Percentiles rank a stretch among this genome's conserved stretches.
Conservation (phyloP, 352 stramenopile genomes). For the Pythium periplocum region DNA sequence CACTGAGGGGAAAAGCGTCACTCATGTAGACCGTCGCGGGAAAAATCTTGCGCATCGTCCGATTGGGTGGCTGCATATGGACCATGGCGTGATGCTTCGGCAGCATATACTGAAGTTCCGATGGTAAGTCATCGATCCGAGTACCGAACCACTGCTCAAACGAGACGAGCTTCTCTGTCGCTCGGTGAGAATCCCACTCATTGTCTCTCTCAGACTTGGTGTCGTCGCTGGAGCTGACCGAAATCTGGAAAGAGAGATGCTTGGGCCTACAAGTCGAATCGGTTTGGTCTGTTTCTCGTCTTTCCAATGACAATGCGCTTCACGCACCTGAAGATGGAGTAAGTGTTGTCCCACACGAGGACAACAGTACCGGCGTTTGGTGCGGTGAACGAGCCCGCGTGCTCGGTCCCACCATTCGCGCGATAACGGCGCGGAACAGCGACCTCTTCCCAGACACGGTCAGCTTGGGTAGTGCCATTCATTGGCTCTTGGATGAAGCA, state of each 20-base stretch:
- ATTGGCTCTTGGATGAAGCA: slow-evolving; percentile 31
- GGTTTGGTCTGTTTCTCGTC: too few relatives aligned
- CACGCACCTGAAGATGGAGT: slow-evolving; percentile 45
- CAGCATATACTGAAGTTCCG: slow-evolving; percentile 20
- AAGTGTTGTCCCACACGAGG: slow-evolving; percentile 63
- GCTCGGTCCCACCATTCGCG: slow-evolving; percentile 23
- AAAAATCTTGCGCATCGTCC: slow-evolving; percentile 48
- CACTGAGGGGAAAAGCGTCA: slow-evolving; percentile 51
- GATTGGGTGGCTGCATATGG: slow-evolving; percentile 36
- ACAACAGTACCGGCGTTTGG: slow-evolving; percentile 31
- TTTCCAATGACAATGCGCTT: neutral
- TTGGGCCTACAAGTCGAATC: slow-evolving; percentile 26
- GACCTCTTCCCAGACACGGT: slow-evolving; percentile 29
- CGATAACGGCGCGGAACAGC: slow-evolving; percentile 26
- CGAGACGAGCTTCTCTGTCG: slow-evolving; percentile 34
- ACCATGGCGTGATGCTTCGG: slow-evolving; percentile 50
- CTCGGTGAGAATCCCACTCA: slow-evolving; percentile 25
- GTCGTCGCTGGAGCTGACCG: slow-evolving; percentile 5
- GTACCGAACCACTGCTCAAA: slow-evolving; percentile 65
- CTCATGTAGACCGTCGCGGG: slow-evolving; percentile 53
- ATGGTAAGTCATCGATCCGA: slow-evolving; percentile 31
- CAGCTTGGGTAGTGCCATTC: slow-evolving; percentile 6
- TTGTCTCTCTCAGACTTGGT: slow-evolving; percentile 11
- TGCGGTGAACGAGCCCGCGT: slow-evolving; percentile 33
- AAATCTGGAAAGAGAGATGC: slow-evolving; percentile 31